phyloP scores from a whole-genome alignment of 2,329 filamentous ascomycete species.

The Exophiala alcalophila region DNA sequence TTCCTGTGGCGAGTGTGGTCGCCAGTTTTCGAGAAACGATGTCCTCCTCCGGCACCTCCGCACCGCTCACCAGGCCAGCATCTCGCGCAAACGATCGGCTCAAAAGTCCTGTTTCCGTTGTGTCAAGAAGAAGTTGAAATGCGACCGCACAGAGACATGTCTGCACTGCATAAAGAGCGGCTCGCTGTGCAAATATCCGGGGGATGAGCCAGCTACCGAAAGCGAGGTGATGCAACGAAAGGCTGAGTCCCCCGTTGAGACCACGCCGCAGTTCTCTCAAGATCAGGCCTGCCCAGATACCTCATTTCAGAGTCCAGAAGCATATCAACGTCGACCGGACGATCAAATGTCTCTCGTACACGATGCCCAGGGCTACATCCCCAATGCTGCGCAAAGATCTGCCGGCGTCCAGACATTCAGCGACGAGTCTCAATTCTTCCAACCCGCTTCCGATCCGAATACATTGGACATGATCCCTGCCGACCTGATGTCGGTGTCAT shows the following conservation, averaged over 20 bases:
- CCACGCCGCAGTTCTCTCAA: slow-evolving; percentile 4
- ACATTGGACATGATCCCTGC: slow-evolving; percentile 12
- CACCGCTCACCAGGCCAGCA: slow-evolving; percentile 21
- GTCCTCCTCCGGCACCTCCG: slow-evolving; percentile 24
- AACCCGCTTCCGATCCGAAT: slow-evolving; percentile 10
- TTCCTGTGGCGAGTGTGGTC: slow-evolving; percentile 20
- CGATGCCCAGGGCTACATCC: background rate
- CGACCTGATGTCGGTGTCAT: slow-evolving; percentile 19
- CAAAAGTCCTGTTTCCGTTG: slow-evolving; percentile 26
- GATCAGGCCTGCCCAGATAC: slow-evolving; percentile 1
- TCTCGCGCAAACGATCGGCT: slow-evolving; percentile 14
- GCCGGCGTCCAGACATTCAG: slow-evolving; percentile 2
- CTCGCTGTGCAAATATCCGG: slow-evolving; percentile 17
- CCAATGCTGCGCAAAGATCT: slow-evolving; percentile 2
- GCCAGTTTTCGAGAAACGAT: slow-evolving; percentile 24
- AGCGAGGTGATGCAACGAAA: slow-evolving; percentile 6
- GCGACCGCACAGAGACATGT: slow-evolving; percentile 19
- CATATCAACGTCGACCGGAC: slow-evolving; percentile 3
- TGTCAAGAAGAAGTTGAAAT: slow-evolving; percentile 25
- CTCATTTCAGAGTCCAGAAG: slow-evolving; percentile 1
- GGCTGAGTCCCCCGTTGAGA: slow-evolving; percentile 5
- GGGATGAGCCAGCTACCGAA: slow-evolving; percentile 3
- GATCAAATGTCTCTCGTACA: slow-evolving; percentile 1
- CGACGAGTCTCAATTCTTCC: slow-evolving; percentile 8
- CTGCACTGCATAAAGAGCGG: slow-evolving; percentile 12